A percentile compares a stretch with the other conserved stretches of the same genome.
phyloP scores from a whole-genome alignment of 345 rosid species.

The Melaleuca quinquenervia region DNA sequence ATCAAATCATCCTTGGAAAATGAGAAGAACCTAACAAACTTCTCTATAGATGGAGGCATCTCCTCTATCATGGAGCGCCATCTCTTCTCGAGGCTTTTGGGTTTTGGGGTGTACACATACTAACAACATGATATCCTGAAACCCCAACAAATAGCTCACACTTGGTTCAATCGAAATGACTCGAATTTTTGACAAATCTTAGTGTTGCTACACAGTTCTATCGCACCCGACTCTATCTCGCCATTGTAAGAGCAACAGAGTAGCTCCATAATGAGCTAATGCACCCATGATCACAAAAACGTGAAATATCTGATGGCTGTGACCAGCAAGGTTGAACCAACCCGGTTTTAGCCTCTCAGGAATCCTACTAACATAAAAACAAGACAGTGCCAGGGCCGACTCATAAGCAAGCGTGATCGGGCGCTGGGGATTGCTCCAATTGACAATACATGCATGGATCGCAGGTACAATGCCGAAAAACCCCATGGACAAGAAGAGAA shows the following conservation, averaged over 20 bases:
- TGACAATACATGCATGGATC: slow-evolving; percentile 39
- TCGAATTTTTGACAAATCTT: neutral
- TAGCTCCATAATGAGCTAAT: slow-evolving; percentile 81
- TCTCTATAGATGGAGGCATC: neutral
- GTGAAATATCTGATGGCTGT: slow-evolving; percentile 88
- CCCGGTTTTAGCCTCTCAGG: slow-evolving; percentile 85
- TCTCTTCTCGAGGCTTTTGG: neutral
- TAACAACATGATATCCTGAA: neutral
- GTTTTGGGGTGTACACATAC: neutral
- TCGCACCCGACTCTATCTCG: slow-evolving; percentile 42
- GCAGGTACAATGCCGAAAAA: slow-evolving; percentile 67
- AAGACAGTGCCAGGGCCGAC: slow-evolving; percentile 60
- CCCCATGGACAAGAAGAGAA: slow-evolving; percentile 69
- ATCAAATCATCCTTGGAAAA: neutral
- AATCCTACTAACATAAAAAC: slow-evolving; percentile 56
- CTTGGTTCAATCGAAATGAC: neutral
- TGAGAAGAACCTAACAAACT: neutral
- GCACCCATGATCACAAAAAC: slow-evolving; percentile 76
- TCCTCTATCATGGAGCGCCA: neutral
- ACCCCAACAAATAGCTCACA: neutral
- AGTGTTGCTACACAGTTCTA: neutral
- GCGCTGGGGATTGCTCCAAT: slow-evolving; percentile 67
- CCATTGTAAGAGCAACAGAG: slow-evolving; percentile 67
- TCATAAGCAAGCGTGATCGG: slow-evolving; percentile 47
- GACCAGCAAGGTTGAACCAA: slow-evolving; percentile 70